phyloP scores from a whole-genome alignment of 495 filamentous ascomycete genomes.

The Penicillium diatomitis region DNA sequence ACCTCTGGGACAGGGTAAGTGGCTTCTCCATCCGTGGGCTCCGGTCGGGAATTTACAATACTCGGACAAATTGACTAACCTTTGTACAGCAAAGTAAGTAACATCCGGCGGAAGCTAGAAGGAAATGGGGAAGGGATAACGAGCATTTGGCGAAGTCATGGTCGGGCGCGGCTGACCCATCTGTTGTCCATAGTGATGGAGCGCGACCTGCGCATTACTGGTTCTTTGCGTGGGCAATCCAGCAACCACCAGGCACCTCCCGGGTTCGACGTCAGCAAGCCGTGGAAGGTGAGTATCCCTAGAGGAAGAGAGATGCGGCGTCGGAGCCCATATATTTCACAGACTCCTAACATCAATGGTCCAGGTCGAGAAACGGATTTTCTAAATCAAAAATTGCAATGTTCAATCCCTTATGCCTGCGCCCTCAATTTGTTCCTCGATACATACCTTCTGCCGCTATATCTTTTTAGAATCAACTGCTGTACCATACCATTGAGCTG shows the following conservation, averaged over 20 bases:
- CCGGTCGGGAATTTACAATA: slow-evolving; percentile 13
- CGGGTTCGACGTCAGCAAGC: slow-evolving; percentile 91
- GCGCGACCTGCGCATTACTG: slow-evolving; percentile 83
- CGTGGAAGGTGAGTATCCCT: slow-evolving; percentile 62
- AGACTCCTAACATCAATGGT: neutral
- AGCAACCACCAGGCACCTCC: slow-evolving; percentile 68
- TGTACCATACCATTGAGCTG: slow-evolving; percentile 19
- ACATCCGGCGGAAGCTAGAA: neutral
- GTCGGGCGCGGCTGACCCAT: slow-evolving; percentile 8
- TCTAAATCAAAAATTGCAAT: slow-evolving; percentile 24
- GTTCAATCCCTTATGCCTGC: slow-evolving; percentile 17
- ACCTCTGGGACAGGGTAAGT: slow-evolving; percentile 90
- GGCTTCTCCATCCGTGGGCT: slow-evolving; percentile 20
- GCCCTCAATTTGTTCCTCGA: slow-evolving; percentile 9
- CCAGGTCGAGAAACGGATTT: slow-evolving; percentile 36
- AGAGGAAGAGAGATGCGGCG: slow-evolving; percentile 4
- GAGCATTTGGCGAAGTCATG: neutral
- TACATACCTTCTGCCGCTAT: slow-evolving; percentile 23
- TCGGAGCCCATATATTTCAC: slow-evolving; percentile 4
- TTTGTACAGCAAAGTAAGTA: slow-evolving; percentile 63
- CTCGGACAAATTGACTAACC: slow-evolving; percentile 30
- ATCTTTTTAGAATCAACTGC: slow-evolving; percentile 12
- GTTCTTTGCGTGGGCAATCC: slow-evolving; percentile 73
- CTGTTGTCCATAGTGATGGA: slow-evolving; percentile 73
- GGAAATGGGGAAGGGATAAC: no score